These are phyloP conservation scores for Termitomyces sp. DNA, from an alignment of 768 basidiomycete genomes.

Conservation along the genomic window DNA sequence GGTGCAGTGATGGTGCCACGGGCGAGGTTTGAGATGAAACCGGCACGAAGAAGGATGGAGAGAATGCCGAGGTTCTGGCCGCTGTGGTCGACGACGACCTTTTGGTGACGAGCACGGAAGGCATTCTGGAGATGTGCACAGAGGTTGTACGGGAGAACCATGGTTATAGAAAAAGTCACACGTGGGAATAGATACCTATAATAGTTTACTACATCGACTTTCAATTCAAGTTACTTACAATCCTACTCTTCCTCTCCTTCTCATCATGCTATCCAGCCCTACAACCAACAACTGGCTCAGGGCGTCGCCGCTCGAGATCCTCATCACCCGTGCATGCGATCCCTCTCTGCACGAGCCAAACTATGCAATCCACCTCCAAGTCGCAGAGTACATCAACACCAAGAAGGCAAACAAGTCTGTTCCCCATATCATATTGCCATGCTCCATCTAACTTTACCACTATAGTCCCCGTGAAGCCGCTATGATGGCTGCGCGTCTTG, in stretches of 20 bases:
- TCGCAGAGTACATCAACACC: conserved; percentile 87
- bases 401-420: conserved; percentile 96
- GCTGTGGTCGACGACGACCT: conserved; percentile 75
- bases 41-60: conserved; percentile 86
- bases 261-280: conserved; percentile 48
- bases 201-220: too few relatives aligned
- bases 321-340: conserved; percentile 83
- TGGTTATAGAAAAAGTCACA: conserved; percentile 7
- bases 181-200: too few relatives aligned
- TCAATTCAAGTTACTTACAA: too few relatives aligned
- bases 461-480: conserved; percentile 93
- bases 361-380: conserved; percentile 87
- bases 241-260: too few relatives aligned
- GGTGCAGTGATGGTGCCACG: conserved; percentile 70
- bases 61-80: conserved; percentile 91
- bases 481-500: conserved; percentile 76
- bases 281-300: conserved; percentile 49
- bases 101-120: conserved; percentile 80
- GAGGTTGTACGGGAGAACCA: conserved; percentile 76
- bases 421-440: neutral
- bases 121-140: conserved; percentile 92
- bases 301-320: conserved; percentile 62
- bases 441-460: conserved; percentile 2
- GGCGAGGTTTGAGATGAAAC: conserved; percentile 81
- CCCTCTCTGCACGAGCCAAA: conserved; percentile 86